These are phyloP conservation scores for Stephania yunnanensis DNA, from an alignment of 164 flowering plant genomes.

Conservation along the genomic window DNA sequence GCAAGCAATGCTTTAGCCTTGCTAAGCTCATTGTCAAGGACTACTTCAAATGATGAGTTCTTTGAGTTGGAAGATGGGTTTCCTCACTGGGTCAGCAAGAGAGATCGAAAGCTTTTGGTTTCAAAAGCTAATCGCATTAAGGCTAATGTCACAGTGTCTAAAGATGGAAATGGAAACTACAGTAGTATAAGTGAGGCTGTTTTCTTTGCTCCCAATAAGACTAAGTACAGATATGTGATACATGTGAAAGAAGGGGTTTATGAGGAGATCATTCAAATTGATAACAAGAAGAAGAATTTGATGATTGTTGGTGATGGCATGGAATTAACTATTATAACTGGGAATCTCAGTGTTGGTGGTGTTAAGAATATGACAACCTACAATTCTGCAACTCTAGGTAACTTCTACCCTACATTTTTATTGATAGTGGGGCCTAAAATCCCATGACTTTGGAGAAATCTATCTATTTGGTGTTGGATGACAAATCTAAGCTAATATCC, in stretches of 20 bases:
- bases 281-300: constrained; percentile 26
- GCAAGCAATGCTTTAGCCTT: constrained; percentile 34
- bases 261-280: constrained; percentile 25
- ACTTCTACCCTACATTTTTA: too few species aligned
- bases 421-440: too few species aligned
- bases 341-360: constrained; percentile 24
- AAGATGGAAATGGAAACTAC: constrained; percentile 31
- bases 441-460: too few species aligned
- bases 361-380: constrained; percentile 27
- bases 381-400: constrained; percentile 33
- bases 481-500: too few species aligned
- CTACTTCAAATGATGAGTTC: neutral
- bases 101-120: constrained; percentile 24
- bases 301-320: constrained; percentile 34
- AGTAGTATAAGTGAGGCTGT: constrained; percentile 23
- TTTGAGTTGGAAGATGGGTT: constrained; percentile 1
- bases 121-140: constrained; percentile 3
- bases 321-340: constrained; percentile 29
- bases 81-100: constrained; percentile 23
- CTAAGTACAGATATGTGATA: constrained; percentile 23
- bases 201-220: constrained; percentile 25
- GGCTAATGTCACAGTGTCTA: constrained; percentile 27
- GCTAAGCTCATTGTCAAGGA: constrained; percentile 10
- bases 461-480: neutral
- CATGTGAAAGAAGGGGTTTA: constrained; percentile 27